Percentiles rank a stretch among this genome's conserved stretches.
phyloP scores from a whole-genome alignment of 2,329 filamentous ascomycete genomes.

The Gremmenia infestans region DNA sequence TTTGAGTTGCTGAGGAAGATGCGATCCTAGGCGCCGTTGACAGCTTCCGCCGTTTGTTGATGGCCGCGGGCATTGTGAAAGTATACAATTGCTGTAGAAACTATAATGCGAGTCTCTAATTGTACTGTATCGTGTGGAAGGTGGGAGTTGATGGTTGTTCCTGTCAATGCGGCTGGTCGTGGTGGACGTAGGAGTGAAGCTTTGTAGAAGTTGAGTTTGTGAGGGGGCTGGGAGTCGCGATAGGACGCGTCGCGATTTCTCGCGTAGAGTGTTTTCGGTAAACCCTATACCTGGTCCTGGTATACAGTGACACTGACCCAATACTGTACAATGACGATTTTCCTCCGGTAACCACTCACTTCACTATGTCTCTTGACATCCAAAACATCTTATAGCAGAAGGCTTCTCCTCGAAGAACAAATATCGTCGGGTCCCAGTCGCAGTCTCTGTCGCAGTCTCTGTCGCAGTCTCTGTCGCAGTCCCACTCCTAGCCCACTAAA shows the following conservation, averaged over 20 bases:
- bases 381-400: neutral
- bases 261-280: constrained; percentile 27
- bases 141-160: constrained; percentile 14
- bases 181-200: neutral
- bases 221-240: constrained; percentile 22
- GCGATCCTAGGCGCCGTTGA: constrained; percentile 13
- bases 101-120: constrained; percentile 16
- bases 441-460: too few relatives aligned
- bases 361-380: constrained; percentile 1
- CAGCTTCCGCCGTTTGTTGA: constrained; percentile 30
- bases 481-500: neutral
- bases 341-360: neutral
- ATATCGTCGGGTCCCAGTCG: neutral
- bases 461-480: too few relatives aligned
- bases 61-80: constrained; percentile 27
- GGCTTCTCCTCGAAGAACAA: neutral
- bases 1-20: constrained; percentile 20
- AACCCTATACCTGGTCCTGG: too few relatives aligned
- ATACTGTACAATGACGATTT: neutral
- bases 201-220: constrained; percentile 1
- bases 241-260: constrained; percentile 14
- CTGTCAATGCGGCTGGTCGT: constrained; percentile 2
- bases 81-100: constrained; percentile 17
- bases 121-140: constrained; percentile 8
- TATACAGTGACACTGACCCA: too few relatives aligned